Evolutionary conservation across 1,139 yeast species (phyloP).

Genomic region (Blastobotrys raffinosifermentans): DNA sequence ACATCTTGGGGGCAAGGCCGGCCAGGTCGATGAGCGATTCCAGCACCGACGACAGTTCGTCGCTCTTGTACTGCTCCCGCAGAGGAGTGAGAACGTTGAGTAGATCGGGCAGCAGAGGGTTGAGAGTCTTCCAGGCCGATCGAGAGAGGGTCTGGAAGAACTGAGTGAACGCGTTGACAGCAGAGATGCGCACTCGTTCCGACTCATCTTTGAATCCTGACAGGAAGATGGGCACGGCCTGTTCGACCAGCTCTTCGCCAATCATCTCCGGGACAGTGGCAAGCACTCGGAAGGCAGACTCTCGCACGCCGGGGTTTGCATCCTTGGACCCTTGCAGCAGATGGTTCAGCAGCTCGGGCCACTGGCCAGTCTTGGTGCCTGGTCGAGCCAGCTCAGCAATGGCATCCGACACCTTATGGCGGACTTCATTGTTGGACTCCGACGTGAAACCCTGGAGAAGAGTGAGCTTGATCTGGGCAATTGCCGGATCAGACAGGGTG

Average conservation of each 20-base stretch:
- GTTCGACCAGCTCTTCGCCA: conserved; percentile 36
- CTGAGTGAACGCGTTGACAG: conserved; percentile 88
- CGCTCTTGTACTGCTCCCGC: conserved; percentile 69
- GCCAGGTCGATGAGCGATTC: conserved; percentile 87
- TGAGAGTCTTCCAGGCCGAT: conserved; percentile 66
- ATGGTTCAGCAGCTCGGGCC: conserved; percentile 78
- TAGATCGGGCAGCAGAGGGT: conserved; percentile 74
- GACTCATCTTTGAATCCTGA: conserved; percentile 70
- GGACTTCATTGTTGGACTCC: conserved; percentile 61
- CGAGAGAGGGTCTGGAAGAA: conserved; percentile 80
- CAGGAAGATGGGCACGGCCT: conserved; percentile 63
- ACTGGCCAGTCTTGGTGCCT: conserved; percentile 42
- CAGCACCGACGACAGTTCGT: conserved; percentile 78
- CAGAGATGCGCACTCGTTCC: conserved; percentile 84
- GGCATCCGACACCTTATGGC: conserved; percentile 92
- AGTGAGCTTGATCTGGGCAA: conserved; percentile 55
- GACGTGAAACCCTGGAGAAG: conserved; percentile 68
- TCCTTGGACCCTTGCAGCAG: conserved; percentile 62
- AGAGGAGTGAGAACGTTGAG: conserved; percentile 84
- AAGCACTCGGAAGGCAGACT: conserved; percentile 84
- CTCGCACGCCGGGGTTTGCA: conserved; percentile 68
- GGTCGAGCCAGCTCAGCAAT: conserved; percentile 76
- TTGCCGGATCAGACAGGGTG: conserved; percentile 52
- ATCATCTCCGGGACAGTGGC: conserved; percentile 79
- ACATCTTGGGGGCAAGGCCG: conserved; percentile 90